Conservation (phyloP, 2,329 filamentous ascomycete species). For the Cordyceps cicadae region DNA sequence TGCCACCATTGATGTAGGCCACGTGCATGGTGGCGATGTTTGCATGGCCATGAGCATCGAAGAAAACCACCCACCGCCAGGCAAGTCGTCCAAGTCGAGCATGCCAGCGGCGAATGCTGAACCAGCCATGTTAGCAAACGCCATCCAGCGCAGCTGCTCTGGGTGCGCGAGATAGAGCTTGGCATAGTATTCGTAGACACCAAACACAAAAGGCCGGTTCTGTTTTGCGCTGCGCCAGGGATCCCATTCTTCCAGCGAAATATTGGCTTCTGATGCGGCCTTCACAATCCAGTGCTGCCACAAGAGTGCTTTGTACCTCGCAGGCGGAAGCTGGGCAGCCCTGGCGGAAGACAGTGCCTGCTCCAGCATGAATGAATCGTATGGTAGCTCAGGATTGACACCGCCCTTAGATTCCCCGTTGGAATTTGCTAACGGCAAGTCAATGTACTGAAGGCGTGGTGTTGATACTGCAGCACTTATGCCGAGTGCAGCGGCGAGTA, state of each 20-base stretch:
- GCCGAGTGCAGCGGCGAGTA: background rate
- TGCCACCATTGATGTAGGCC: background rate
- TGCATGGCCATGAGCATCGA: conserved; percentile 10
- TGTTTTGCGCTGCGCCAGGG: background rate
- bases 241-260: conserved; percentile 4
- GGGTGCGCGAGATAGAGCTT: conserved; percentile 3
- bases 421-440: background rate
- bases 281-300: conserved; percentile 7
- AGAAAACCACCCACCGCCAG: background rate
- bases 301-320: background rate
- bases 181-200: conserved; percentile 2
- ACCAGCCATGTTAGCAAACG: conserved; percentile 6
- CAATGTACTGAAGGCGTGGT: background rate
- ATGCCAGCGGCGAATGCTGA: conserved; percentile 3
- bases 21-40: conserved; percentile 1
- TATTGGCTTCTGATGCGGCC: background rate
- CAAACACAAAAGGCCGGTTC: background rate
- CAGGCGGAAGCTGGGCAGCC: background rate
- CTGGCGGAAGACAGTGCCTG: background rate
- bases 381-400: background rate
- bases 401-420: conserved; percentile 2
- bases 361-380: background rate
- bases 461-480: background rate
- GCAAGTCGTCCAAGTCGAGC: background rate
- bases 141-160: conserved; percentile 4